Percentiles rank a stretch among this genome's conserved stretches.
Conservation (phyloP, 139 green algal species). For the Chlamydomonas sphaeroides region DNA sequence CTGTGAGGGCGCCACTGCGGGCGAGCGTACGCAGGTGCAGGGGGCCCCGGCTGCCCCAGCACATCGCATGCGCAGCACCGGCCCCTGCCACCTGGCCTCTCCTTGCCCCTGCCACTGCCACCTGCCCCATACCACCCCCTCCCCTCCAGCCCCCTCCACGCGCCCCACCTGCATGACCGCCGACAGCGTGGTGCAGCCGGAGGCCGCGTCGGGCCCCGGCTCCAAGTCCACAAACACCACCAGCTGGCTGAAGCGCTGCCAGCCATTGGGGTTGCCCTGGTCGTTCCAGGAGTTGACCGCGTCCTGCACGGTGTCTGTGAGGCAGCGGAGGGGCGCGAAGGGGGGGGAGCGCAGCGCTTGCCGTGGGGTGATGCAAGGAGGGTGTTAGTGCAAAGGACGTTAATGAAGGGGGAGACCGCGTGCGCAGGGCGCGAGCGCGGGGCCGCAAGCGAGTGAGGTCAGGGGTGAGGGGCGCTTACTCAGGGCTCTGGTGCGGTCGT, state of each 20-base stretch:
- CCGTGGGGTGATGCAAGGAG: no score
- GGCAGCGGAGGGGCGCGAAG: not conserved
- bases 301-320: not conserved
- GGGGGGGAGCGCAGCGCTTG: not conserved
- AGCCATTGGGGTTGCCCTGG: conserved; percentile 3
- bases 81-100: not conserved
- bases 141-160: not conserved
- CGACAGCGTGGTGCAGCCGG: no score
- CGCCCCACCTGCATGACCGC: not conserved
- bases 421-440: no score
- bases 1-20: no score
- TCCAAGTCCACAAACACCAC: not conserved
- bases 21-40: no score
- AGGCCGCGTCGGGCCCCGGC: not conserved
- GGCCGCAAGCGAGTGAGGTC: no score
- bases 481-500: not conserved
- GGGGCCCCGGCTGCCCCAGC: no score
- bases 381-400: no score
- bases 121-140: not conserved
- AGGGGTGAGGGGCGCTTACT: not conserved
- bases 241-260: conserved; percentile 2
- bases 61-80: no score
- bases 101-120: not conserved
- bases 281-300: conserved; percentile 10
- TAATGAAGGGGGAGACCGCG: no score